Evolutionary conservation across 306 rosid species (phyloP).

Genomic region (Delonix regia): DNA sequence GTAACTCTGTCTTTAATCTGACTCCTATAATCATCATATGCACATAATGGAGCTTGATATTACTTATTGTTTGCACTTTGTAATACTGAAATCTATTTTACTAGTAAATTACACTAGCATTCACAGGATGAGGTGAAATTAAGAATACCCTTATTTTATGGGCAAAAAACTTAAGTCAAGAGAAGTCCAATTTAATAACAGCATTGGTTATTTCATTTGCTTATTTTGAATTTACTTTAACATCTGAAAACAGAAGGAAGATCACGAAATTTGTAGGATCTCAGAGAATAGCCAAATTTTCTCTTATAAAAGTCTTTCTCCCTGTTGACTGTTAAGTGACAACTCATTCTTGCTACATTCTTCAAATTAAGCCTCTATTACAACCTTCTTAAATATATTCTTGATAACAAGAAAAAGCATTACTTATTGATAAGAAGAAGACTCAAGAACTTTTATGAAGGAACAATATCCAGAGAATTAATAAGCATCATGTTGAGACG

Average conservation of each 20-base stretch:
- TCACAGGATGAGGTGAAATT: neutral
- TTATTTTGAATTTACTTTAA: neutral
- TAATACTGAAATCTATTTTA: neutral
- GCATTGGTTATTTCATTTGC: neutral
- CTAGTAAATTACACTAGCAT: neutral
- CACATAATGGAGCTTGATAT: neutral
- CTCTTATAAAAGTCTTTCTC: neutral
- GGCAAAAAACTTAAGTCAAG: neutral
- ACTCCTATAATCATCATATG: neutral
- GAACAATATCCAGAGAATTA: slow-evolving; percentile 20
- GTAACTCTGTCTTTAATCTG: slow-evolving; percentile 4
- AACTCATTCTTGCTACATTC: slow-evolving; percentile 6
- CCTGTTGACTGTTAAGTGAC: neutral
- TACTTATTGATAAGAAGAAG: slow-evolving; percentile 5
- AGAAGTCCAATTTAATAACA: neutral
- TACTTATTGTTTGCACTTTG: neutral
- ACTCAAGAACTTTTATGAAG: neutral
- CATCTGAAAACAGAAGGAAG: neutral
- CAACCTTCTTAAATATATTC: slow-evolving; percentile 22
- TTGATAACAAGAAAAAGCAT: neutral
- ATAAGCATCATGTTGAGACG: slow-evolving; percentile 32
- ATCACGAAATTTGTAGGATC: slow-evolving; percentile 3
- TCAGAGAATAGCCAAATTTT: neutral
- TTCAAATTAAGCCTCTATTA: slow-evolving; percentile 12
- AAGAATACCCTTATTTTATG: neutral